These are phyloP conservation scores for Phragmites australis DNA, from an alignment of 176 grass and related monocot species.

Conservation along the genomic window DNA sequence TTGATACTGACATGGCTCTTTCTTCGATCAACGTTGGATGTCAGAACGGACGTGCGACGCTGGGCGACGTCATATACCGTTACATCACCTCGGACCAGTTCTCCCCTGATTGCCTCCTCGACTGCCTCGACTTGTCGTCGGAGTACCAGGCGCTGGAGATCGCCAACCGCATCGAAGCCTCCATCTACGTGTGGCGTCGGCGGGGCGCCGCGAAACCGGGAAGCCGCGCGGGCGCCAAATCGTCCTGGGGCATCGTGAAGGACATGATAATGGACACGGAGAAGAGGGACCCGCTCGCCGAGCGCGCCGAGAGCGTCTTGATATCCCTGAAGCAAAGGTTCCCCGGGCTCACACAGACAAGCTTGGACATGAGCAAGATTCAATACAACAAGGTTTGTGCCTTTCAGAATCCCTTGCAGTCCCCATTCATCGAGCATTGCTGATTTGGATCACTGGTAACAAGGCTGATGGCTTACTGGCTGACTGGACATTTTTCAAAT, in stretches of 20 bases:
- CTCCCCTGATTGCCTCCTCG: conserved; percentile 62
- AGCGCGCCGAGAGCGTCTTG: conserved; percentile 66
- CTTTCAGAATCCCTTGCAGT: background rate
- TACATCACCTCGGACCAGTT: conserved; percentile 74
- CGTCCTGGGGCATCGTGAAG: conserved; percentile 68
- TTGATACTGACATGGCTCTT: background rate
- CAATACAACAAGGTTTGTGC: conserved; percentile 67
- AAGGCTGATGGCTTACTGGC: background rate
- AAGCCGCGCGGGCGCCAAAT: conserved; percentile 28
- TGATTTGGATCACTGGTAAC: background rate
- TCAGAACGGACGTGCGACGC: conserved; percentile 60
- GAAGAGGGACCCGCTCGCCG: conserved; percentile 58
- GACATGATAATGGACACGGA: conserved; percentile 71
- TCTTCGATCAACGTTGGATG: background rate
- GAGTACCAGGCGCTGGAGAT: conserved; percentile 73
- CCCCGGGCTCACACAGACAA: conserved; percentile 69
- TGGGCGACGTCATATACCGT: conserved; percentile 69
- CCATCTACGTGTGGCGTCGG: conserved; percentile 67
- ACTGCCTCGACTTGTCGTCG: conserved; percentile 69
- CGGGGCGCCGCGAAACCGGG: conserved; percentile 31
- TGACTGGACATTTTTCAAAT: background rate
- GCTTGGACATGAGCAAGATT: conserved; percentile 75
- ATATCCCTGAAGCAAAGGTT: conserved; percentile 77
- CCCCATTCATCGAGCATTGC: background rate
- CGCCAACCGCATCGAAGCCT: conserved; percentile 71